phyloP scores from a whole-genome alignment of 805 yeast genomes.

The Kuraishia piskuri region DNA sequence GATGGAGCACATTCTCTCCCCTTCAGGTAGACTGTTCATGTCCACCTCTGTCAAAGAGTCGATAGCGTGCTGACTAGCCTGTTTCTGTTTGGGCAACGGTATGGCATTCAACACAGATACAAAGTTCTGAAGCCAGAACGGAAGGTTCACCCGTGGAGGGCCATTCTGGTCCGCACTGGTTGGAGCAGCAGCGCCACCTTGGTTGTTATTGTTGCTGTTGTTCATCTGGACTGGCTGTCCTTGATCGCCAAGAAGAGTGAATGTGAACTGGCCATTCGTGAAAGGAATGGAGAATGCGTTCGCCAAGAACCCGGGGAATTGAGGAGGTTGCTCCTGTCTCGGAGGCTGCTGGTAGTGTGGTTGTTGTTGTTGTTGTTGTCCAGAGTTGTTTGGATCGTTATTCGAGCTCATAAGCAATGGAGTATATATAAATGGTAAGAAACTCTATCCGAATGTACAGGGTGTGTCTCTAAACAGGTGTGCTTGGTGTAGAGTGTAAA shows the following conservation, averaged over 20 bases:
- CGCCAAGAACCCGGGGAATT: not conserved
- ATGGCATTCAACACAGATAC: not conserved
- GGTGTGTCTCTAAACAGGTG: too few relatives aligned
- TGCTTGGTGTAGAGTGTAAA: too few relatives aligned
- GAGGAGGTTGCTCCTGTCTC: not conserved
- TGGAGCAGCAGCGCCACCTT: not conserved
- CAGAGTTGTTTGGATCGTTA: not conserved
- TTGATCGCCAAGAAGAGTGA: not conserved
- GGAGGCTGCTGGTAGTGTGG: not conserved
- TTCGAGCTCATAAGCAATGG: not conserved
- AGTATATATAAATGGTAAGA: too few relatives aligned
- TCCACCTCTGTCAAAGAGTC: constrained; percentile 20
- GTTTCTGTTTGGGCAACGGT: constrained; percentile 8
- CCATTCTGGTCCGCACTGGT: not conserved
- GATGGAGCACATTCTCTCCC: constrained; percentile 29
- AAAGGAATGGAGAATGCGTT: not conserved
- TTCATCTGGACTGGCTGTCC: not conserved
- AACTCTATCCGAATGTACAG: too few relatives aligned
- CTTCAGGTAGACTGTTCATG: constrained; percentile 17
- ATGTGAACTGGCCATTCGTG: not conserved
- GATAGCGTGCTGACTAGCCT: constrained; percentile 23
- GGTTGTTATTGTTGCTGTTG: not conserved
- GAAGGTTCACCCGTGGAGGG: not conserved
- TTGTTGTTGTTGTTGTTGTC: not conserved
- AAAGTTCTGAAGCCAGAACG: not conserved